phyloP scores from a whole-genome alignment of 2,329 filamentous ascomycete genomes.

The Amauroascus niger region DNA sequence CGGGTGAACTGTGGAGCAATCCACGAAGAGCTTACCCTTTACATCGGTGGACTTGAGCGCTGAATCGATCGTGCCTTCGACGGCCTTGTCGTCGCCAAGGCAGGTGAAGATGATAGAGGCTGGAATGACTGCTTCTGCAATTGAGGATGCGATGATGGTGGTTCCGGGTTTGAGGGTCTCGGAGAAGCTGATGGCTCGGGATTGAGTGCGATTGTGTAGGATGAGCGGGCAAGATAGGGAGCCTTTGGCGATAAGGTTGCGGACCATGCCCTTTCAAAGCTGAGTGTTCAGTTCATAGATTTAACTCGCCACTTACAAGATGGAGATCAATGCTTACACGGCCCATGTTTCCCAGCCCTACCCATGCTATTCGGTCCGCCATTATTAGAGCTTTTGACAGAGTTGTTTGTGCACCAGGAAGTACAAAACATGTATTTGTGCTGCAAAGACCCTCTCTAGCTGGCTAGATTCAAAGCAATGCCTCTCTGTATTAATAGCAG shows the following conservation, averaged over 20 bases:
- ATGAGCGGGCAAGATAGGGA: slow-evolving; percentile 60
- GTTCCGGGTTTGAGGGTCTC: slow-evolving; percentile 43
- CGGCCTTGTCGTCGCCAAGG: slow-evolving; percentile 65
- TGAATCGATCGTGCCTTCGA: slow-evolving; percentile 51
- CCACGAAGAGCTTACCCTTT: slow-evolving; percentile 67
- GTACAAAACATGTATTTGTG: not conserved
- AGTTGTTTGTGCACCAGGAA: not conserved
- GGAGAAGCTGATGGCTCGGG: slow-evolving; percentile 56
- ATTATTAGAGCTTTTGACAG: not conserved
- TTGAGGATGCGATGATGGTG: slow-evolving; percentile 53
- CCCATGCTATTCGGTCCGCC: slow-evolving; percentile 17
- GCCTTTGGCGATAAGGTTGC: slow-evolving; percentile 72
- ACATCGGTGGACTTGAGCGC: slow-evolving; percentile 47
- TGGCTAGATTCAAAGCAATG: not conserved
- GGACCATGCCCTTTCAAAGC: slow-evolving; percentile 61
- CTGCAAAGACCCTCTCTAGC: not conserved
- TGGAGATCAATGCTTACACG: slow-evolving; percentile 13
- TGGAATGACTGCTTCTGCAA: slow-evolving; percentile 55
- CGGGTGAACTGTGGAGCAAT: slow-evolving; percentile 81
- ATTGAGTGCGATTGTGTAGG: slow-evolving; percentile 67
- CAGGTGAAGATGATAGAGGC: slow-evolving; percentile 76
- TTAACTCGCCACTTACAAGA: not conserved
- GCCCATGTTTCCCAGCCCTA: slow-evolving; percentile 24
- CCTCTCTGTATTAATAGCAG: not conserved
- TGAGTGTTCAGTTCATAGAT: not conserved